Evolutionary conservation across 2,329 filamentous ascomycete genomes (phyloP), one percentile per base, ranked within the genome.

Genomic region (Cordyceps militaris): DNA sequence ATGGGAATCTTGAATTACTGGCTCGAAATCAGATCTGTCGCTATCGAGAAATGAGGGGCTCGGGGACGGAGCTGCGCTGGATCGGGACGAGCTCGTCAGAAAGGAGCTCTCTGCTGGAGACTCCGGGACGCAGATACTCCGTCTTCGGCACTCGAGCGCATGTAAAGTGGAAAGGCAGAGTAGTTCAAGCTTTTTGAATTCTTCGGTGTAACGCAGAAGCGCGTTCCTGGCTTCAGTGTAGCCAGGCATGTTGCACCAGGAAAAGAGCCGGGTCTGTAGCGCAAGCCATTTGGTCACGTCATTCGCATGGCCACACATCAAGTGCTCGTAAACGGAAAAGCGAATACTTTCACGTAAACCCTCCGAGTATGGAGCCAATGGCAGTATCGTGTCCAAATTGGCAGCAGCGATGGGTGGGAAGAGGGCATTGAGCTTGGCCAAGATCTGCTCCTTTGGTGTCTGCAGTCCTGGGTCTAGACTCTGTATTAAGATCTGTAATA

Each of bases 341-440:
- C 71, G 66, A 46, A 74, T 66, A 55, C 65, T 73, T 19, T 70
- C 69, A 2, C 69, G 67, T n/a, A 73, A 60, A 0, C 67, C 65
- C 2, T 62, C 50, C 0, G 71, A 67, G 57, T 67, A 69, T 1
- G 70, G 69, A 11, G 63, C 63, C 8, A 67, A 62, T 19, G 69
- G 64, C 4, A 64, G 9, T 30, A 67, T 66, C 3, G 67, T 60
- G 2, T 58, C 54, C 16, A 62, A 52, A 34, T 62, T 58, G 19
- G 66, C 59, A 11, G 67, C 58, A 9, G 63, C 53, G 10, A 61
- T 56, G 1, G 70, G 58, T 1, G 72, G 69, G 34, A 74, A 70
- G 21, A 74, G 61, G 6, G 72, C 65, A 50, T 74, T 74, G 24
- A 73, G 61, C 7, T 65, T 63, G 23, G 69, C 71, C 34, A 71